Evolutionary conservation across 495 filamentous ascomycete species (phyloP).

Genomic region (Bryoglossum gracile): DNA sequence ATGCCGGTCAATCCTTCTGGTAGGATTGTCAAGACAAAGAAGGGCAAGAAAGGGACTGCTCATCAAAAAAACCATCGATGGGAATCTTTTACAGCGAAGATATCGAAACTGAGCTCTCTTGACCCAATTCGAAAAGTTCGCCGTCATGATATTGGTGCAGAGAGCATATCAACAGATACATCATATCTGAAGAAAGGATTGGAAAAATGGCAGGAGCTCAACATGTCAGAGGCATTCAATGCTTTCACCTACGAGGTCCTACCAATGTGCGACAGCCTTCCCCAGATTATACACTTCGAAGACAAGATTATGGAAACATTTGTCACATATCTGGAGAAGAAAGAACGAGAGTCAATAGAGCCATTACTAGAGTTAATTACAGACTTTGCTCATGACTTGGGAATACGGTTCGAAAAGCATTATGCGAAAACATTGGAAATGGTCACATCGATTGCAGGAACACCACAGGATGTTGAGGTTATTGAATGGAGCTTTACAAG

Average conservation of each 20-base stretch:
- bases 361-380: conserved; percentile 77
- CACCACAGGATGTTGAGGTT: conserved; percentile 57
- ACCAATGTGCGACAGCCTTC: conserved; percentile 78
- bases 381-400: conserved; percentile 88
- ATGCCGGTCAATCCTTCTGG: conserved; percentile 57
- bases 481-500: conserved; percentile 96
- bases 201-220: conserved; percentile 84
- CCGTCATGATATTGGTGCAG: conserved; percentile 70
- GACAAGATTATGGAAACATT: conserved; percentile 74
- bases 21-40: conserved; percentile 57
- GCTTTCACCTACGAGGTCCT: conserved; percentile 63
- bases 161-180: conserved; percentile 53
- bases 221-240: conserved; percentile 73
- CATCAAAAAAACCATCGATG: conserved; percentile 79
- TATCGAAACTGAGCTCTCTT: conserved; percentile 79
- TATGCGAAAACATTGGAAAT: conserved; percentile 65
- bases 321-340: conserved; percentile 66
- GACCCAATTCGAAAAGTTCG: conserved; percentile 85
- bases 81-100: conserved; percentile 87
- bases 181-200: conserved; percentile 79
- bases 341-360: conserved; percentile 70
- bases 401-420: conserved; percentile 79
- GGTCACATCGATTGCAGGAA: conserved; percentile 47
- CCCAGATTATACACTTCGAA: conserved; percentile 83
- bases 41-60: conserved; percentile 58